A percentile compares a stretch with the other conserved stretches of the same genome.
These are phyloP conservation scores for Xylogone sp. DNA, from an alignment of 2,329 filamentous ascomycete species.

Conservation along the genomic window DNA sequence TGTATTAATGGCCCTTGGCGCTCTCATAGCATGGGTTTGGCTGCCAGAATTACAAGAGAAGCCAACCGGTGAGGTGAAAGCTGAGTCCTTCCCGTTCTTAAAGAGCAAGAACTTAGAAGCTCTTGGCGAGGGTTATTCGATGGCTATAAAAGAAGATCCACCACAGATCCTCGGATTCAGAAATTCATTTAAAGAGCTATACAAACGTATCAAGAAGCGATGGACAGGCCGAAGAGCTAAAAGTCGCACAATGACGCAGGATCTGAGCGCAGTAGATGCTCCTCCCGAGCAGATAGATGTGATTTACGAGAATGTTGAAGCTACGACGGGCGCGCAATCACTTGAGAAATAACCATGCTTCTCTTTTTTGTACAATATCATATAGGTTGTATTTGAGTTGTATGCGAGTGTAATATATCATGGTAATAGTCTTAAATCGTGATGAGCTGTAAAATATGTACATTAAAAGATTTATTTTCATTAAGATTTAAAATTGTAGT, in stretches of 20 bases:
- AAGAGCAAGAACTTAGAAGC: not conserved
- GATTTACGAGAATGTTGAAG: no score
- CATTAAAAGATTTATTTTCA: no score
- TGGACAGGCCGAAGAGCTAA: not conserved
- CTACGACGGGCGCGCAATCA: no score
- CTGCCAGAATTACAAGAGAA: conserved; percentile 9
- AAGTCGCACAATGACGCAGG: not conserved
- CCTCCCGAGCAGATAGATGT: no score
- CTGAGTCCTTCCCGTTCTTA: not conserved
- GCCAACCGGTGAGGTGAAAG: not conserved
- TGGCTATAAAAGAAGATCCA: not conserved
- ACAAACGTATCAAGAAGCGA: not conserved
- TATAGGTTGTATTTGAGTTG: no score
- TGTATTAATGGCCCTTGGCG: conserved; percentile 9
- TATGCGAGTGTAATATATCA: no score
- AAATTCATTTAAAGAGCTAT: not conserved
- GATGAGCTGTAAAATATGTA: no score
- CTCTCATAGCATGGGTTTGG: conserved; percentile 9
- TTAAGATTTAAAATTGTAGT: no score
- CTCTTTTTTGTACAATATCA: no score
- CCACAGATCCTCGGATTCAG: not conserved
- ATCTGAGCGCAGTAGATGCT: no score
- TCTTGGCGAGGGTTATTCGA: not conserved
- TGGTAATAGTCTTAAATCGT: no score
- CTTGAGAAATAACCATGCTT: no score